phyloP scores from a whole-genome alignment of 2,329 filamentous ascomycete genomes.

The Hymenoscyphus scutula region DNA sequence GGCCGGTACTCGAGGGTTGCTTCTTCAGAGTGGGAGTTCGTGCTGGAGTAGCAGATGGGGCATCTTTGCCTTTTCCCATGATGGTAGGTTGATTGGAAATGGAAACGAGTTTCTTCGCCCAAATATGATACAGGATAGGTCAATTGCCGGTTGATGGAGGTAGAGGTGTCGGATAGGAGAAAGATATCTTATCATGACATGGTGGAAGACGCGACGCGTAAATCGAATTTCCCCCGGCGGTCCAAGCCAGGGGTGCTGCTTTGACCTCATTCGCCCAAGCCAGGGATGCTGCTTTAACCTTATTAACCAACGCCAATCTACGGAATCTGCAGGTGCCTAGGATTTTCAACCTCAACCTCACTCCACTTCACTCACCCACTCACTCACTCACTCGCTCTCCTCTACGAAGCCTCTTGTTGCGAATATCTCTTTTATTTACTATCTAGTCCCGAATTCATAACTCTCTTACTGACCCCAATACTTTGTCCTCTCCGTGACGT shows the following conservation, averaged over 20 bases:
- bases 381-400: no score
- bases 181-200: background rate
- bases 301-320: no score
- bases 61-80: constrained; percentile 26
- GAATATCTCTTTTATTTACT: no score
- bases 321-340: no score
- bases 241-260: no score
- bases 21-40: constrained; percentile 33
- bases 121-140: background rate
- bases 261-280: no score
- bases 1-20: constrained; percentile 41
- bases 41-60: constrained; percentile 27
- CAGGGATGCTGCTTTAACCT: no score
- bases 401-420: no score
- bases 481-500: background rate
- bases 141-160: background rate
- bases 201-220: background rate
- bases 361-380: no score
- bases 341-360: no score
- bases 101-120: background rate
- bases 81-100: constrained; percentile 3
- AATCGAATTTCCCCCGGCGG: no score
- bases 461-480: background rate
- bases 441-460: no score
- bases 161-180: background rate